Percentiles rank a stretch among this genome's conserved stretches.
Conservation (phyloP, 768 basidiomycete species). For the Lentinula lateritia region DNA sequence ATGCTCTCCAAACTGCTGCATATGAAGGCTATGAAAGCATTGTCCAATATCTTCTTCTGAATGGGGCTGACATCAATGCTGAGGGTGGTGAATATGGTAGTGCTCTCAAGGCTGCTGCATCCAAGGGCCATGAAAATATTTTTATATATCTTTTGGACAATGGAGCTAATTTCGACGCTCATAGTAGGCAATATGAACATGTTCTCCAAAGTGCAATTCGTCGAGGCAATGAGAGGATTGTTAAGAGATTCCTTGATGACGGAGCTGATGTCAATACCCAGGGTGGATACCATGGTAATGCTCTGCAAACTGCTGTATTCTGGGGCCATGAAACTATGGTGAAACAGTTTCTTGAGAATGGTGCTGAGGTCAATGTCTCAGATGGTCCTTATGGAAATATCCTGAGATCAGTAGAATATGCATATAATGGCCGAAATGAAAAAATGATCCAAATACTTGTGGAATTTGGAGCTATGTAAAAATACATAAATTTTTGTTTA, state of each 20-base stretch:
- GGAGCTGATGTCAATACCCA: background rate
- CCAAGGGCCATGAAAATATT: background rate
- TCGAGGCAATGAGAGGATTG: background rate
- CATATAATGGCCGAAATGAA: too few relatives aligned
- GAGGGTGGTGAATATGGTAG: background rate
- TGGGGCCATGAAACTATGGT: background rate
- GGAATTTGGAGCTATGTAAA: too few relatives aligned
- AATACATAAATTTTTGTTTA: too few relatives aligned
- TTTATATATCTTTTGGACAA: background rate
- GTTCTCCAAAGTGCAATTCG: background rate
- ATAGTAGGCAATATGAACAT: background rate
- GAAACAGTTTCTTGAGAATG: too few relatives aligned
- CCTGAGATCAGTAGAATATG: too few relatives aligned
- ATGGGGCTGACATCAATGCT: background rate
- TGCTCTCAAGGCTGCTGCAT: background rate
- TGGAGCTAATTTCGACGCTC: background rate
- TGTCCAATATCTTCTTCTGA: background rate
- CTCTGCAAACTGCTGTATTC: background rate
- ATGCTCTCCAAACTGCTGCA: background rate
- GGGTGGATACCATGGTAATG: background rate
- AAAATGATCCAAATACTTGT: too few relatives aligned
- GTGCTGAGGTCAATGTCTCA: too few relatives aligned
- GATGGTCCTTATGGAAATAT: too few relatives aligned
- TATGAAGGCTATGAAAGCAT: background rate
- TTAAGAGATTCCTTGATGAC: background rate